Evolutionary conservation across 2,329 filamentous ascomycete genomes (phyloP).

Genomic region (Fusarium brevicatenulatum): DNA sequence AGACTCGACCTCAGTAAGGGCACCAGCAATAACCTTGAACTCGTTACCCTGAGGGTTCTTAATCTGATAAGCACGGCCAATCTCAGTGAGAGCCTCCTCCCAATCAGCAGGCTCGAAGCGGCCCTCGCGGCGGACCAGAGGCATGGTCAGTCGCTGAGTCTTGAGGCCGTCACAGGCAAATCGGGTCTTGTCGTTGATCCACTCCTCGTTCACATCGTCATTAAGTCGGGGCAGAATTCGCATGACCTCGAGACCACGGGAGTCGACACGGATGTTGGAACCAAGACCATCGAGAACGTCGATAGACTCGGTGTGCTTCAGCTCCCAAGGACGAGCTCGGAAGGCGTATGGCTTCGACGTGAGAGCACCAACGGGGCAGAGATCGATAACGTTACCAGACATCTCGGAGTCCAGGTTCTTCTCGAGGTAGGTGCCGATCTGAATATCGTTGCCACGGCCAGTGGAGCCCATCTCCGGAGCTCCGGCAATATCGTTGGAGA

Average conservation of each 20-base stretch:
- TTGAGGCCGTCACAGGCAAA: conserved; percentile 97
- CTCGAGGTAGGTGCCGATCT: conserved; percentile 98
- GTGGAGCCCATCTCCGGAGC: conserved; percentile 94
- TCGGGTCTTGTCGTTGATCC: conserved; percentile 98
- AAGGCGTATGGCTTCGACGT: conserved; percentile 99
- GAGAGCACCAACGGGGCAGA: conserved; percentile 96
- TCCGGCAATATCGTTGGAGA: conserved; percentile 96
- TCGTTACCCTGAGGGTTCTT: conserved; percentile 89
- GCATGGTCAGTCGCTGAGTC: conserved; percentile 94
- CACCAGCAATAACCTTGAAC: conserved; percentile 94
- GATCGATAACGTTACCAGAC: conserved; percentile 96
- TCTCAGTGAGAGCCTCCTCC: conserved; percentile 93
- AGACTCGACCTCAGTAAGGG: conserved; percentile 90
- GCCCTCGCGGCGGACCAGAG: conserved; percentile 85
- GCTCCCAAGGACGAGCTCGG: conserved; percentile 94
- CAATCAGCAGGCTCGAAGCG: conserved; percentile 93
- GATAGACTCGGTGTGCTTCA: conserved; percentile 95
- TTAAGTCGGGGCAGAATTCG: conserved; percentile 91
- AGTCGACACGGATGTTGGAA: conserved; percentile 94
- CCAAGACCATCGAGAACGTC: conserved; percentile 94
- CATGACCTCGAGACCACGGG: conserved; percentile 95
- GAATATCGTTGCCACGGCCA: conserved; percentile 94
- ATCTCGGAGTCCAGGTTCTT: conserved; percentile 92
- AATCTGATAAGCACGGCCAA: conserved; percentile 81
- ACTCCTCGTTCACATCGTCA: conserved; percentile 98